Evolutionary conservation across 768 basidiomycete genomes (phyloP), one percentile per base, ranked within the genome.

Genomic region (Serendipita sp.): DNA sequence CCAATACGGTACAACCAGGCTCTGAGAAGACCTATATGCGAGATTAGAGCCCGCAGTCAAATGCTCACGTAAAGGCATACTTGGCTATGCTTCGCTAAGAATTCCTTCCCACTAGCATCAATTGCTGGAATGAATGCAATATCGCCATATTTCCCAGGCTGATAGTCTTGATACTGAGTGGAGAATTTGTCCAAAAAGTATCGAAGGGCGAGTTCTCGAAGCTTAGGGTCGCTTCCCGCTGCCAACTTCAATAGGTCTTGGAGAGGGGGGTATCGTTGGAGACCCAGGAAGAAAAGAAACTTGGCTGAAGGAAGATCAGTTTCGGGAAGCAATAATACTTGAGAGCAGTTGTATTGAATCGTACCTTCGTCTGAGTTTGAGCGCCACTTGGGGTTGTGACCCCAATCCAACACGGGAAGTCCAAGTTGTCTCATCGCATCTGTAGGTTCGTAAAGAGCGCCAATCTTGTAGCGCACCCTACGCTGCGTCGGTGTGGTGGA

Each of bases 381-480:
- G 64, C 81, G 79, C 95, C 95, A 99, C 70, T 86, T 92, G 1
- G 74, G 74, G 64, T 83, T 76, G 28, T 75, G 76, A 0, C 87
- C 86, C 95, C 95, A 99, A 67, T 92, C 90, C 44, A 98, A 77
- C 2, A 96, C 70, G 2, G 94, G 91, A 24, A 98, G 73, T 5
- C 81, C 80, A 3, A 98, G 74, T 56, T 81, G 76, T 14, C 90
- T 79, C 62, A 93, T 82, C 2, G 78, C 75, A 38, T 85, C 84
- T 0, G 77, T 66, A 0, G 96, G 95, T 69, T 97, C 95, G 68
- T 94, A 97, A 3, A 99, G 76, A 62, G 90, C 82, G 34, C 77
- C 74, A 0, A 91, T 88, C 43, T 77, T 82, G 68, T 76, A 81
- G 22, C 90, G 76, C 20, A 33, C 11, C 28, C 30, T 26, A 11